Base-by-base conservation (phyloP, 2,329 filamentous ascomycete genomes). In the Aspergillus niger region DNA sequence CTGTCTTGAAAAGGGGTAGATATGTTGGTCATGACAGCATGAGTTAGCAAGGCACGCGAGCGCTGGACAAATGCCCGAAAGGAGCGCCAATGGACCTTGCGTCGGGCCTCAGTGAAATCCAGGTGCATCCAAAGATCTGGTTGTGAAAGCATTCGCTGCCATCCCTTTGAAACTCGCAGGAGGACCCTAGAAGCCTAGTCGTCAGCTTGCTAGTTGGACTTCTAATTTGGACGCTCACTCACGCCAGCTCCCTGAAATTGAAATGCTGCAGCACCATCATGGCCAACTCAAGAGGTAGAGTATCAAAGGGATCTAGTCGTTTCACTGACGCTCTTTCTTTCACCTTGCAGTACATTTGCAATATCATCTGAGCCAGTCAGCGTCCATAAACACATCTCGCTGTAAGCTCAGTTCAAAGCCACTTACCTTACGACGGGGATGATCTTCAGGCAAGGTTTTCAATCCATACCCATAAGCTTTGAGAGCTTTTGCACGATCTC, bases 391-490 rank as follows among this genome's bases (percentile, higher is more conserved):
- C 11, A 11, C 32, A 36, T 36, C 2, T 13, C 4, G 7, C 38
- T 49, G 15, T 30, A 41, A 55, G n/a, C 8, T 65, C 15, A 17
- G 39, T 43, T 11, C 15, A 50, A 47, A 53, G 53, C 17, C 59
- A 67, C 66, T 59, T 51, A 76, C 76, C 62, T 66, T 66, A 57
- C 71, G 69, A 20, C 70, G 64, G 8, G 70, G 62, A 57, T 80
- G 75, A 30, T 75, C 70, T n/a, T 74, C 68, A 8, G 79, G 74
- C 20, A 87, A 75, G 49, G 76, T 79, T 62, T 82, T 83, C 64
- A 88, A 73, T n/a, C 83, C 86, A 68, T 85, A 82, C 26, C 81
- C 78, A 71, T 87, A 88, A 24, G 87, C 80, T 10, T 81, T 79
- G 11, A 85, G 67, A 5, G 86, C 86, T 24, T 79, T 80, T n/a